These are phyloP conservation scores for Trichoderma asperellum DNA, from an alignment of 2,329 filamentous ascomycete species.

Conservation along the genomic window DNA sequence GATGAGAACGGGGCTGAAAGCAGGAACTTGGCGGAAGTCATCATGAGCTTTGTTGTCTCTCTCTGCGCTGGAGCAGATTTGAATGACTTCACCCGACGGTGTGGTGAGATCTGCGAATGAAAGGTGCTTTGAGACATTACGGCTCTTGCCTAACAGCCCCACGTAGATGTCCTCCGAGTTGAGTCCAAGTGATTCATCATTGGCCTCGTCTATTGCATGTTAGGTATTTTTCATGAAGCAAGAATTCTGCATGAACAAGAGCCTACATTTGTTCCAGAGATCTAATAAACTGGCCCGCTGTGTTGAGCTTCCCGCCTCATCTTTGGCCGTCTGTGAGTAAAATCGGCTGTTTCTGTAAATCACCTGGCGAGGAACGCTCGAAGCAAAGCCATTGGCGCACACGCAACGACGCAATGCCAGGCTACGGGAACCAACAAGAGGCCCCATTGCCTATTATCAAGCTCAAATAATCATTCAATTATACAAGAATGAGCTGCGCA, in stretches of 20 bases:
- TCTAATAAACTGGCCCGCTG: conserved; percentile 36
- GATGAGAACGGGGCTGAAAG: conserved; percentile 58
- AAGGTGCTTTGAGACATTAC: conserved; percentile 69
- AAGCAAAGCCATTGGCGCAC: not conserved
- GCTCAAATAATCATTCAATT: conserved; percentile 7
- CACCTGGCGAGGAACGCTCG: conserved; percentile 29
- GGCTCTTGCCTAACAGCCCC: conserved; percentile 73
- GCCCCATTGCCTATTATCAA: conserved; percentile 33
- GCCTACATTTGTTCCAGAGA: conserved; percentile 41
- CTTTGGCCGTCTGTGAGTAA: conserved; percentile 8
- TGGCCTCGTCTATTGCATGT: conserved; percentile 36
- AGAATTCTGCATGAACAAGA: not conserved
- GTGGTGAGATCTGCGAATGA: conserved; percentile 66
- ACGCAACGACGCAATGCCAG: conserved; percentile 32
- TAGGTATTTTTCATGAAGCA: not conserved
- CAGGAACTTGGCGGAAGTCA: conserved; percentile 50
- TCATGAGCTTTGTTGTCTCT: conserved; percentile 45
- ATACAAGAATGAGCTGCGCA: not conserved
- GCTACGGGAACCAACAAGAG: conserved; percentile 35
- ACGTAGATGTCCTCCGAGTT: conserved; percentile 33
- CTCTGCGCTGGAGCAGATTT: conserved; percentile 50
- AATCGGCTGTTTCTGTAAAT: conserved; percentile 23
- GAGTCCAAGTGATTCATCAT: conserved; percentile 33
- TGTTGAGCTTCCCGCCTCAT: conserved; percentile 20
- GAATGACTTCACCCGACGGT: conserved; percentile 47